phyloP scores from a whole-genome alignment of 768 basidiomycete genomes.

The Cystoderma amianthinum region DNA sequence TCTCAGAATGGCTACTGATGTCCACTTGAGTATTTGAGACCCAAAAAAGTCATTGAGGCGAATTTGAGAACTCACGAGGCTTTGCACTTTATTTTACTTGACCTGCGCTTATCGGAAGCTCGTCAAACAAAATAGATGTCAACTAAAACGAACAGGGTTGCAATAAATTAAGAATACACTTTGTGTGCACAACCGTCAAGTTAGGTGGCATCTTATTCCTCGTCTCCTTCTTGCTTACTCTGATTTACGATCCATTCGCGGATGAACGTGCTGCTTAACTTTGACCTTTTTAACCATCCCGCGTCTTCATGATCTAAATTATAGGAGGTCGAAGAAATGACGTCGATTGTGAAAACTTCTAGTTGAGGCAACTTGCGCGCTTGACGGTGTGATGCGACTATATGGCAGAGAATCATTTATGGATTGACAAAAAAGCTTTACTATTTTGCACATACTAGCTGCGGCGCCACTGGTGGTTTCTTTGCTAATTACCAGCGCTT shows the following conservation, averaged over 20 bases:
- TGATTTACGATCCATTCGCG: slow-evolving; percentile 72
- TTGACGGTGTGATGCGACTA: slow-evolving; percentile 62
- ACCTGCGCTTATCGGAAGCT: too few relatives aligned
- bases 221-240: slow-evolving; percentile 15
- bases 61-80: too few relatives aligned
- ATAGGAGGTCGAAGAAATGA: slow-evolving; percentile 66
- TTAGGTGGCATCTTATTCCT: slow-evolving; percentile 6
- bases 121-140: too few relatives aligned
- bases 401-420: too few relatives aligned
- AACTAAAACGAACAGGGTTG: too few relatives aligned
- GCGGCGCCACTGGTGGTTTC: slow-evolving; percentile 79
- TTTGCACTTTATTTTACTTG: too few relatives aligned
- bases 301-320: slow-evolving; percentile 61
- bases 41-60: too few relatives aligned
- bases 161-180: too few relatives aligned
- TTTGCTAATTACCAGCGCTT: slow-evolving; percentile 85
- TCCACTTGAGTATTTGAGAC: background rate
- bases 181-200: background rate
- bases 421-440: background rate
- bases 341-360: slow-evolving; percentile 75
- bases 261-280: slow-evolving; percentile 94
- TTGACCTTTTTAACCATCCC: slow-evolving; percentile 64
- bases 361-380: slow-evolving; percentile 52
- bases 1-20: slow-evolving; percentile 16
- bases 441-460: slow-evolving; percentile 44